phyloP scores from a whole-genome alignment of 352 stramenopile species.

The Pythium rishiriense region DNA sequence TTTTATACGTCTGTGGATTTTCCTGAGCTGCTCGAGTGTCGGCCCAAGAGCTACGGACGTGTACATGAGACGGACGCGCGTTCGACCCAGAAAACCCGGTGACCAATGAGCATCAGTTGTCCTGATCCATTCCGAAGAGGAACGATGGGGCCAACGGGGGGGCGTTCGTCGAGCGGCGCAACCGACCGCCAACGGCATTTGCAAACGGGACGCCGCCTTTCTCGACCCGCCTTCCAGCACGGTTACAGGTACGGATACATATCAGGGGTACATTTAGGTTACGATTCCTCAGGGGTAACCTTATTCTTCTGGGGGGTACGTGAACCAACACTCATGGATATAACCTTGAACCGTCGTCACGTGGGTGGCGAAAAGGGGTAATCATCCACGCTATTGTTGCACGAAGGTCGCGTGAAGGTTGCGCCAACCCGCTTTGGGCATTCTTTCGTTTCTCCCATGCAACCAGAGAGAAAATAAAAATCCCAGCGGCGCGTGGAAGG shows the following conservation, averaged over 20 bases:
- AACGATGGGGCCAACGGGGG: too few relatives aligned
- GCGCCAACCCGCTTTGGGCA: conserved; percentile 4
- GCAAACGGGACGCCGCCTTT: conserved; percentile 1
- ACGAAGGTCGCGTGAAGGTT: conserved; percentile 22
- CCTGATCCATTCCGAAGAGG: too few relatives aligned
- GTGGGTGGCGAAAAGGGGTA: not conserved
- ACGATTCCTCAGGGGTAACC: too few relatives aligned
- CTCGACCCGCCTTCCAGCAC: not conserved
- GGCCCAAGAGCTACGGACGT: not conserved
- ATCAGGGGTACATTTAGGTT: not conserved
- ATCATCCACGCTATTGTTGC: not conserved
- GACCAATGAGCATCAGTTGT: too few relatives aligned
- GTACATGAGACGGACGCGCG: not conserved
- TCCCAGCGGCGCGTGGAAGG: not conserved
- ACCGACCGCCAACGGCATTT: not conserved
- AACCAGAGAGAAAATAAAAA: conserved; percentile 4
- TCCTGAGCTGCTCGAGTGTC: not conserved
- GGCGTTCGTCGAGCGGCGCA: too few relatives aligned
- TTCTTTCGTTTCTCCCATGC: conserved; percentile 16
- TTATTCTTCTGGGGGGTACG: too few relatives aligned
- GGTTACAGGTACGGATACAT: not conserved
- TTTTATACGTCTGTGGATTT: too few relatives aligned
- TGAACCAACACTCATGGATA: not conserved
- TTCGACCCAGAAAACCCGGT: not conserved
- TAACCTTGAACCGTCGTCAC: too few relatives aligned